phyloP scores from a whole-genome alignment of 2,329 filamentous ascomycete species.

The Alternaria tenuissima region DNA sequence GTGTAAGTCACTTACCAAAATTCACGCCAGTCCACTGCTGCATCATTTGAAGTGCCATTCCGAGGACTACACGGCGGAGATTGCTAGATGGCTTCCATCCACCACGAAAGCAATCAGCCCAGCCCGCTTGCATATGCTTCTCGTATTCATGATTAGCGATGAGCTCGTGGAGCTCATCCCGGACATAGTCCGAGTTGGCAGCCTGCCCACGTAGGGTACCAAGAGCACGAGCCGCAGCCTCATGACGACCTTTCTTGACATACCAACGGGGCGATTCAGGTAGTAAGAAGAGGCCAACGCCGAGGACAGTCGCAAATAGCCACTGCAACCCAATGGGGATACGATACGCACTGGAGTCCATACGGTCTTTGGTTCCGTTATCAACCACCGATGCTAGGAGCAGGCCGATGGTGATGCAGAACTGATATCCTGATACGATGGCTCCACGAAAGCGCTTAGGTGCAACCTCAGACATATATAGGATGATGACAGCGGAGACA shows the following conservation, averaged over 20 bases:
- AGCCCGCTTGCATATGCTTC: constrained; percentile 65
- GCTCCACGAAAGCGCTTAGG: constrained; percentile 76
- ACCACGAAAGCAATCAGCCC: constrained; percentile 71
- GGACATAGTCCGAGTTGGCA: constrained; percentile 75
- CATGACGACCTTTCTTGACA: constrained; percentile 77
- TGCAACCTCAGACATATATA: constrained; percentile 88
- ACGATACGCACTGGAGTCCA: constrained; percentile 71
- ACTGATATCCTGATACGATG: constrained; percentile 79
- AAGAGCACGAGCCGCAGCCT: constrained; percentile 69
- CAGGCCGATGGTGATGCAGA: constrained; percentile 82
- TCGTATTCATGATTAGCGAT: constrained; percentile 91
- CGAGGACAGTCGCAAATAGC: constrained; percentile 80
- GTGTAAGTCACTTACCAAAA: constrained; percentile 63
- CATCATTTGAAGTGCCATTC: constrained; percentile 60
- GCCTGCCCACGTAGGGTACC: constrained; percentile 77
- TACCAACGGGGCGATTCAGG: constrained; percentile 88
- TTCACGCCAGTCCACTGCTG: constrained; percentile 79
- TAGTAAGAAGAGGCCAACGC: constrained; percentile 73
- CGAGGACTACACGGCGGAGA: constrained; percentile 57
- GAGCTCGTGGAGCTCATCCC: constrained; percentile 82
- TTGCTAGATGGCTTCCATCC: constrained; percentile 62
- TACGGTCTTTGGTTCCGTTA: constrained; percentile 71
- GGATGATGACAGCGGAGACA: constrained; percentile 54
- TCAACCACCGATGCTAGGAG: constrained; percentile 77
- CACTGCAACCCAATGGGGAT: constrained; percentile 85